A percentile compares a stretch with the other conserved stretches of the same genome.
phyloP scores from a whole-genome alignment of 1,284 basidiomycete species.

The Sanghuangporus baumii region DNA sequence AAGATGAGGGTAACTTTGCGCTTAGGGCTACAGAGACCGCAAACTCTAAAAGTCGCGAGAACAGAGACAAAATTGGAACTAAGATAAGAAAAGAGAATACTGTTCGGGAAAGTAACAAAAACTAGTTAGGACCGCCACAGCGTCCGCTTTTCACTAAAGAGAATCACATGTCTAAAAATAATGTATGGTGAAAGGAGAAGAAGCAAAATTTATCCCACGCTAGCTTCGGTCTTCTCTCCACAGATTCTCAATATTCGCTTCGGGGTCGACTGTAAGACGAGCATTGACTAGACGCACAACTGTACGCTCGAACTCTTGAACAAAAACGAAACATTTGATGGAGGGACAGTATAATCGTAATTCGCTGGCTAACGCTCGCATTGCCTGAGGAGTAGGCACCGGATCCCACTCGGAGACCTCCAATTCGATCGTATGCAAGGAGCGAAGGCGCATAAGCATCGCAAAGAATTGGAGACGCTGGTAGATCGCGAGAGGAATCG shows the following conservation, averaged over 20 bases:
- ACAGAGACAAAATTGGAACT: background rate
- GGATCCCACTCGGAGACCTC: slow-evolving; percentile 62
- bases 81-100: background rate
- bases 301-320: slow-evolving; percentile 54
- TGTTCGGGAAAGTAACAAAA: background rate
- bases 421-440: slow-evolving; percentile 49
- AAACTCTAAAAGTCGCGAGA: background rate
- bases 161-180: too few relatives aligned
- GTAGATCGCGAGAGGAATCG: slow-evolving; percentile 9
- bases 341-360: slow-evolving; percentile 51
- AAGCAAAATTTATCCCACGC: background rate
- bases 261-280: slow-evolving; percentile 35
- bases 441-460: slow-evolving; percentile 44
- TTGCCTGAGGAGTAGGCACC: slow-evolving; percentile 42
- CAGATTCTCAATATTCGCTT: slow-evolving; percentile 38
- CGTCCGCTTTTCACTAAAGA: background rate
- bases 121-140: background rate
- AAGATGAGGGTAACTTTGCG: background rate
- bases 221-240: slow-evolving; percentile 41
- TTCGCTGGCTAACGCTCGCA: slow-evolving; percentile 52
- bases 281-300: slow-evolving; percentile 40
- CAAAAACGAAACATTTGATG: slow-evolving; percentile 47
- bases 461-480: slow-evolving; percentile 59
- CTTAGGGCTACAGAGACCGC: background rate
- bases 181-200: background rate